Percentiles rank a stretch among this genome's conserved stretches.
Evolutionary conservation across 495 filamentous ascomycete genomes (phyloP).

Genomic region (Talaromyces stipitatus): DNA sequence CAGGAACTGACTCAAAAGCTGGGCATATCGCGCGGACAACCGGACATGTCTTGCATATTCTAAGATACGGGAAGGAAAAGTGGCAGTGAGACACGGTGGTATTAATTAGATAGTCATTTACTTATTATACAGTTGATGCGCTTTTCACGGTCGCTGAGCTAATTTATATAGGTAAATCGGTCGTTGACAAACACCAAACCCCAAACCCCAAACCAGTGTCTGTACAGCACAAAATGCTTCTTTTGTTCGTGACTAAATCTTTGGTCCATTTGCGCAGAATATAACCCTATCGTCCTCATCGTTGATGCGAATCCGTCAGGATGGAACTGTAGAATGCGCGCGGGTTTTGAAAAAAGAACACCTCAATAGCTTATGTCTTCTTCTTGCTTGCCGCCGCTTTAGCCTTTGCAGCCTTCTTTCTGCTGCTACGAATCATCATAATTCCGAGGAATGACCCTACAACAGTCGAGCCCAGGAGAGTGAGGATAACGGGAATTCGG

Average conservation of each 20-base stretch:
- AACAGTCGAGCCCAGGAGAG: constrained; percentile 84
- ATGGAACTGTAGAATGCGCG: not conserved
- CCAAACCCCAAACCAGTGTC: not conserved
- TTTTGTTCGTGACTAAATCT: not conserved
- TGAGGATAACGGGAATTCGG: constrained; percentile 93
- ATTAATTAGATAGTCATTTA: not conserved
- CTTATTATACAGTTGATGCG: not conserved
- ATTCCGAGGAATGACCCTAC: constrained; percentile 93
- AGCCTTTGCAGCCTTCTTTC: constrained; percentile 92
- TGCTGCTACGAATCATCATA: constrained; percentile 98
- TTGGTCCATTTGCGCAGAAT: not conserved
- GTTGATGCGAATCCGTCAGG: not conserved
- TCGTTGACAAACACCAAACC: not conserved
- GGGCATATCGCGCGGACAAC: not conserved
- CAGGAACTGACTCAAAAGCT: not conserved
- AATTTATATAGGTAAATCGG: not conserved
- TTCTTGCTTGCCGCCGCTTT: constrained; percentile 62
- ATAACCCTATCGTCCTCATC: not conserved
- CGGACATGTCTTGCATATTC: not conserved
- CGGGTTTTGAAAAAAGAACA: not conserved
- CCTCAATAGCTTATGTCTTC: constrained; percentile 51
- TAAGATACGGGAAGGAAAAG: not conserved
- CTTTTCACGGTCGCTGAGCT: not conserved
- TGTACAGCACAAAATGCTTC: not conserved
- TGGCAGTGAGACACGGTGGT: not conserved